Conservation (phyloP, 768 basidiomycete genomes). For the Boletellus ananas region DNA sequence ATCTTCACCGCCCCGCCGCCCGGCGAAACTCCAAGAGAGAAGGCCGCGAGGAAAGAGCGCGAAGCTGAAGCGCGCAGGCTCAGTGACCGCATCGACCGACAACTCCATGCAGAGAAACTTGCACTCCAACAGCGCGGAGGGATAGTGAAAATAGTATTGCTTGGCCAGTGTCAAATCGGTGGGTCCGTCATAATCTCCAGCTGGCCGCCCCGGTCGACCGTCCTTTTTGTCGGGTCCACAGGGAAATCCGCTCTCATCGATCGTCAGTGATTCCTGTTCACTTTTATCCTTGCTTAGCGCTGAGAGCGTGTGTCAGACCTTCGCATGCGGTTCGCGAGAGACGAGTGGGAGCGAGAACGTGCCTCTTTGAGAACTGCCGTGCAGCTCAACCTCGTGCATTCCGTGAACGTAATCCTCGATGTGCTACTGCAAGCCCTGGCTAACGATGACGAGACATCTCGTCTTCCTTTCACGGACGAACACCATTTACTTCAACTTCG, state of each 20-base stretch:
- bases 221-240: conserved; percentile 19
- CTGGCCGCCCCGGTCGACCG: neutral
- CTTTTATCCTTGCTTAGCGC: neutral
- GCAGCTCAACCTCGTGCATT: conserved; percentile 75
- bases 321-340: conserved; percentile 61
- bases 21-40: conserved; percentile 50
- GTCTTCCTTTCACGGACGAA: conserved; percentile 44
- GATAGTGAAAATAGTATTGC: conserved; percentile 52
- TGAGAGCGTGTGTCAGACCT: conserved; percentile 47
- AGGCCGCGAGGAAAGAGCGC: conserved; percentile 36
- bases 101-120: conserved; percentile 46
- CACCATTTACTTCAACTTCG: conserved; percentile 55
- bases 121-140: conserved; percentile 42
- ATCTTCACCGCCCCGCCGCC: conserved; percentile 54
- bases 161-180: conserved; percentile 68
- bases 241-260: conserved; percentile 73
- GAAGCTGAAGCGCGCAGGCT: conserved; percentile 58
- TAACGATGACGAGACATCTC: conserved; percentile 30
- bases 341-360: conserved; percentile 65
- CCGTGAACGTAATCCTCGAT: conserved; percentile 62
- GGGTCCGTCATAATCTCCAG: conserved; percentile 21
- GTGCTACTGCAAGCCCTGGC: conserved; percentile 54
- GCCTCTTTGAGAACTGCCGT: conserved; percentile 73
- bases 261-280: conserved; percentile 36
- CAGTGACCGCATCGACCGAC: conserved; percentile 61